Evolutionary conservation across 2,329 filamentous ascomycete species (phyloP).

Genomic region (Penicillium thymicola): DNA sequence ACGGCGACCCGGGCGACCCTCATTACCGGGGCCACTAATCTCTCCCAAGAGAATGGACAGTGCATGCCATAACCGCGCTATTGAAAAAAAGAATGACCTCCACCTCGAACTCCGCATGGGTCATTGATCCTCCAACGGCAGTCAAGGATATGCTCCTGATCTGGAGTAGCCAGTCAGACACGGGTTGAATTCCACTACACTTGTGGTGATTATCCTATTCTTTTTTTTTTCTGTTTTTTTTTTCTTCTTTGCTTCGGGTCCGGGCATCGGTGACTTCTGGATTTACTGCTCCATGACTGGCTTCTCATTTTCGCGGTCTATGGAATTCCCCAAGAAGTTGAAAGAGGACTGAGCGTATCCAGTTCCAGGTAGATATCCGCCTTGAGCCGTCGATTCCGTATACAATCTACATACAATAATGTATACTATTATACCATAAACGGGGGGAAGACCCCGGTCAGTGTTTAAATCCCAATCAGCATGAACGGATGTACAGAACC

Average conservation of each 20-base stretch:
- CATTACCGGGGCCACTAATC: not conserved
- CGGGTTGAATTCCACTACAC: not conserved
- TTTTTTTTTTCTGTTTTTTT: too few species aligned
- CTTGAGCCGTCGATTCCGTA: not conserved
- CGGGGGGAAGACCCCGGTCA: not conserved
- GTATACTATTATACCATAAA: not conserved
- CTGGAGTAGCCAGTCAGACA: not conserved
- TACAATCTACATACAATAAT: not conserved
- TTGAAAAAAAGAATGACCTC: constrained; percentile 6
- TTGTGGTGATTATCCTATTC: not conserved
- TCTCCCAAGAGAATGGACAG: not conserved
- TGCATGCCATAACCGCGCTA: constrained; percentile 4
- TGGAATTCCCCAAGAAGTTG: not conserved
- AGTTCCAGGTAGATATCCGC: constrained; percentile 1
- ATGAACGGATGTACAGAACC: constrained; percentile 12
- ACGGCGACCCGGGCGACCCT: not conserved
- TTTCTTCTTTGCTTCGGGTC: not conserved
- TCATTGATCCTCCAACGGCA: constrained; percentile 7
- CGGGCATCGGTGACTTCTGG: not conserved
- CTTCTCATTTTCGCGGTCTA: not conserved
- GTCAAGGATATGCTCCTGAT: constrained; percentile 10
- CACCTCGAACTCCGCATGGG: not conserved
- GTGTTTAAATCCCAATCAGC: constrained; percentile 13
- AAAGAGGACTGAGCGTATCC: constrained; percentile 4
- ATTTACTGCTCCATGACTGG: not conserved